A percentile compares a stretch with the other conserved stretches of the same genome.
These are phyloP conservation scores for Speleostelium caveatum DNA, from an alignment of 78 protist genomes.

Conservation along the genomic window DNA sequence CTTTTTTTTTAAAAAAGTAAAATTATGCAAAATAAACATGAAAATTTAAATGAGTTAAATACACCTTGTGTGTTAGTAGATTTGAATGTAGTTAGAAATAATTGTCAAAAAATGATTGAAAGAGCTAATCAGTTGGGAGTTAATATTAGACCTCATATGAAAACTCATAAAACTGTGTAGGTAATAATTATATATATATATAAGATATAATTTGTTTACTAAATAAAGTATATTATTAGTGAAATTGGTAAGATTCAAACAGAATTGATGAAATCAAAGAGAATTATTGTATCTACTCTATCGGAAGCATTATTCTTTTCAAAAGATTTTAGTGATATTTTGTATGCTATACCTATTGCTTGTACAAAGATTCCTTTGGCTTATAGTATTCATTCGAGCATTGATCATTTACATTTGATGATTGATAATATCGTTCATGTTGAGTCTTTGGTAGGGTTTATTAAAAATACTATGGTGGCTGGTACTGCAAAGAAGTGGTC, in stretches of 20 bases:
- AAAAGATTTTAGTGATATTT: constrained; percentile 32
- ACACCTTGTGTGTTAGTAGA: constrained; percentile 60
- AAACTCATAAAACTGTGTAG: constrained; percentile 70
- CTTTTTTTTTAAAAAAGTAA: no score
- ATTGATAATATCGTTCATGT: constrained; percentile 65
- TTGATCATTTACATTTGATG: constrained; percentile 58
- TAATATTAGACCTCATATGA: constrained; percentile 70
- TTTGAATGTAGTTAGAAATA: constrained; percentile 35
- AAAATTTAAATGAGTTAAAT: constrained; percentile 3
- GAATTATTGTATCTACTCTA: constrained; percentile 57
- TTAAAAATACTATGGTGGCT: neutral
- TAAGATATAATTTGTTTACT: neutral
- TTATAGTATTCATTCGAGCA: constrained; percentile 16
- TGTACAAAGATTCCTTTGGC: constrained; percentile 29
- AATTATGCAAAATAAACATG: neutral
- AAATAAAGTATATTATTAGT: neutral
- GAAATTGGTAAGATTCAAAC: constrained; percentile 71
- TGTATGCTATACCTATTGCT: constrained; percentile 57
- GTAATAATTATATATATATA: neutral
- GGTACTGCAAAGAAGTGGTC: constrained; percentile 39
- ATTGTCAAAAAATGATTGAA: constrained; percentile 59
- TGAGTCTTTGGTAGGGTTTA: neutral
- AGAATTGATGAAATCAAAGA: neutral
- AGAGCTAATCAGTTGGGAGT: constrained; percentile 48
- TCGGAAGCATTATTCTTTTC: constrained; percentile 62